Percentiles rank a stretch among this genome's conserved stretches.
phyloP scores from a whole-genome alignment of 1,284 basidiomycete species.

The Microbotryum scabiosae region DNA sequence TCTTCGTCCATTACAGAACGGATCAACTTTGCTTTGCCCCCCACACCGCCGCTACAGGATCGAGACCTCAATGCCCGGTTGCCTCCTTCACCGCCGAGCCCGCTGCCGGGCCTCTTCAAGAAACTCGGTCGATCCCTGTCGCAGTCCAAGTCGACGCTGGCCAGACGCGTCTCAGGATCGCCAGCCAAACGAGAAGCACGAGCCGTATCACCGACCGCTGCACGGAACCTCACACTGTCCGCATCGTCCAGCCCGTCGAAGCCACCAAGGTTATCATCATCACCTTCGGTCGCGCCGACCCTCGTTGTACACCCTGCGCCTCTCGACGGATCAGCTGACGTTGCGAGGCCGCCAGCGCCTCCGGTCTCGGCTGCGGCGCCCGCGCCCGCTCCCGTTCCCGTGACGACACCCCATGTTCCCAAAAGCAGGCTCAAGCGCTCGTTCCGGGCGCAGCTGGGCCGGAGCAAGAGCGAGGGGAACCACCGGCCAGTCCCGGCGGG shows the following conservation, averaged over 20 bases:
- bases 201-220: too few species aligned
- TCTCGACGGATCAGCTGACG: too few species aligned
- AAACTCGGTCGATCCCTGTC: slow-evolving; percentile 14
- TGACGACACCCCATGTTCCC: too few species aligned
- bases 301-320: too few species aligned
- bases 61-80: background rate
- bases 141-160: slow-evolving; percentile 9
- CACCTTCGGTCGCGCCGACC: too few species aligned
- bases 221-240: too few species aligned
- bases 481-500: background rate
- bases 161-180: slow-evolving; percentile 13
- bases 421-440: background rate
- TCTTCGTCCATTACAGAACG: background rate
- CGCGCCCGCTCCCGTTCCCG: too few species aligned
- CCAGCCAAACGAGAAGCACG: too few species aligned
- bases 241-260: too few species aligned
- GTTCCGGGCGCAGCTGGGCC: slow-evolving; percentile 3
- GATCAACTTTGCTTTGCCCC: background rate
- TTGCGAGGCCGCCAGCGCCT: too few species aligned
- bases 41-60: background rate
- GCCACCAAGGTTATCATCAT: too few species aligned
- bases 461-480: slow-evolving; percentile 19
- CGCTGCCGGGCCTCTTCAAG: slow-evolving; percentile 7
- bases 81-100: background rate
- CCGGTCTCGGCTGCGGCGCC: too few species aligned